Conservation (phyloP, 805 yeast genomes). For the Cyberlindnera mississippiensis region DNA sequence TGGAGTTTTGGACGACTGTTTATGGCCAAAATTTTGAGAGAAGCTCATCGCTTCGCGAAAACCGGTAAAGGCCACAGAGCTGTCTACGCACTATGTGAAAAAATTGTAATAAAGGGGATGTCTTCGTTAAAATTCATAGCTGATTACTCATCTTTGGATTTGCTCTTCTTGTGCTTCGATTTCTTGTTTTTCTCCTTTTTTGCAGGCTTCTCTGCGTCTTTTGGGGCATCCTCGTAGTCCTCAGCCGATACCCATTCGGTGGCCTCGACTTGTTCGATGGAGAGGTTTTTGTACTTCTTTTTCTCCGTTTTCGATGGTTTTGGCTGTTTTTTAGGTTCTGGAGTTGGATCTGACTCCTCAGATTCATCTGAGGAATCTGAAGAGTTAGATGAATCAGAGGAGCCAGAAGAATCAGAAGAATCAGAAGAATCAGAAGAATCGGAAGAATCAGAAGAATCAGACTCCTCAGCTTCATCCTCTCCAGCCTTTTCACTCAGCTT, state of each 20-base stretch:
- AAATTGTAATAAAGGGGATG: too few species aligned
- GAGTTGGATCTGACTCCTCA: not conserved
- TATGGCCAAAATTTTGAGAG: not conserved
- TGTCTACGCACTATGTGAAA: too few species aligned
- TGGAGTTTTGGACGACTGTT: not conserved
- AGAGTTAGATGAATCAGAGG: not conserved
- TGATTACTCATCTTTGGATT: not conserved
- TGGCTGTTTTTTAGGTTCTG: not conserved
- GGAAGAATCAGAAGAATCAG: not conserved
- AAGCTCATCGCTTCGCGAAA: not conserved
- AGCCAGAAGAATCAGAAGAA: not conserved
- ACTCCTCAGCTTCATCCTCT: too few species aligned
- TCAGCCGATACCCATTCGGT: slow-evolving; percentile 27
- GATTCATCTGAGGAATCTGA: not conserved
- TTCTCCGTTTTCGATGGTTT: not conserved
- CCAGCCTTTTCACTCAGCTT: too few species aligned
- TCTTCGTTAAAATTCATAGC: not conserved
- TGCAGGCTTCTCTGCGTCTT: slow-evolving; percentile 1
- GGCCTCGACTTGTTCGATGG: slow-evolving; percentile 43
- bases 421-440: not conserved
- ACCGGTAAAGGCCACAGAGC: too few species aligned
- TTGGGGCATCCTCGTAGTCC: slow-evolving; percentile 6
- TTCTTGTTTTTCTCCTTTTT: slow-evolving; percentile 13
- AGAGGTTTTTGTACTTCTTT: slow-evolving; percentile 23
- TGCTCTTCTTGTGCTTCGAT: slow-evolving; percentile 16